phyloP scores from a whole-genome alignment of 177 flowering plant genomes.

The Vitis hybrid region DNA sequence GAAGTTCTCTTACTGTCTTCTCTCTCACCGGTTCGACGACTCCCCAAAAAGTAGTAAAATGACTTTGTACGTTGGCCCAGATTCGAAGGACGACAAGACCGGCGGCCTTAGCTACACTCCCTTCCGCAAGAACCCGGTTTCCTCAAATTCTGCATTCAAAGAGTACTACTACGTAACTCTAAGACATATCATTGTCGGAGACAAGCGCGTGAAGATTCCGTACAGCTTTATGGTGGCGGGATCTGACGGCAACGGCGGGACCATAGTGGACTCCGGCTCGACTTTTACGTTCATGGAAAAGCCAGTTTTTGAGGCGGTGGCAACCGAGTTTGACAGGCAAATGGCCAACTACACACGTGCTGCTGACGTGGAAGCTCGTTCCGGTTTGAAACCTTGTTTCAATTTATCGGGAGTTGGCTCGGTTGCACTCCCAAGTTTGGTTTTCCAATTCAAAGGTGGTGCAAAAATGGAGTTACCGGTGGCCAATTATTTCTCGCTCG shows the following conservation, averaged over 20 bases:
- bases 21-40: slow-evolving; percentile 71
- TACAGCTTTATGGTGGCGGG: slow-evolving; percentile 40
- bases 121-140: slow-evolving; percentile 46
- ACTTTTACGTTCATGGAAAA: slow-evolving; percentile 76
- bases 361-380: slow-evolving; percentile 29
- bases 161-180: slow-evolving; percentile 42
- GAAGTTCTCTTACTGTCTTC: slow-evolving; percentile 74
- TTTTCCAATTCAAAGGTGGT: slow-evolving; percentile 77
- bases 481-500: slow-evolving; percentile 50
- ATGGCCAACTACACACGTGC: slow-evolving; percentile 40
- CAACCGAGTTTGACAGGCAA: slow-evolving; percentile 38
- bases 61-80: slow-evolving; percentile 27
- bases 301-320: slow-evolving; percentile 42
- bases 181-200: slow-evolving; percentile 42
- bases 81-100: slow-evolving; percentile 13
- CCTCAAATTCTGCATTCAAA: slow-evolving; percentile 21
- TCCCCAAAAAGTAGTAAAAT: slow-evolving; percentile 38
- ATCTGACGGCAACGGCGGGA: slow-evolving; percentile 67
- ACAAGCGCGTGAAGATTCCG: slow-evolving; percentile 46
- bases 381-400: slow-evolving; percentile 74
- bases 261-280: slow-evolving; percentile 82
- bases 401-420: slow-evolving; percentile 35
- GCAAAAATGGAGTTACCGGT: slow-evolving; percentile 65
- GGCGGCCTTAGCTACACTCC: slow-evolving; percentile 59
- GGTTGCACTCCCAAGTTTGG: slow-evolving; percentile 48